A percentile compares a stretch with the other conserved stretches of the same genome.
Evolutionary conservation across 495 filamentous ascomycete species (phyloP).

Genomic region (Daldinia grandis): DNA sequence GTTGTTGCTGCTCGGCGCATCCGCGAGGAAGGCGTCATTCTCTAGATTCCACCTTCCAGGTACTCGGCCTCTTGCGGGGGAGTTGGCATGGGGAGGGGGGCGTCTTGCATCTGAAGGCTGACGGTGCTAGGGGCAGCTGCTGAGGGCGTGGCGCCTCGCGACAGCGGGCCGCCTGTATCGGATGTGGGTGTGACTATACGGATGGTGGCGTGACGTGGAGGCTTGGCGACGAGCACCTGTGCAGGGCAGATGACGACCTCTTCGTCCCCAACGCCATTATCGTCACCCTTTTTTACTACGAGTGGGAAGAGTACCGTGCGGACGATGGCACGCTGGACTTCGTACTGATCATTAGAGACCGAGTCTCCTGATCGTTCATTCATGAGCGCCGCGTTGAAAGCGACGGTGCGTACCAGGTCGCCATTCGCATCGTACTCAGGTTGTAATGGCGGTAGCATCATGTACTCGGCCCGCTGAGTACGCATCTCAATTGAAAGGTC

Average conservation of each 20-base stretch:
- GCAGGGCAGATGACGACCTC: constrained; percentile 94
- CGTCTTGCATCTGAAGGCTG: constrained; percentile 41
- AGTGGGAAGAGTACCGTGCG: constrained; percentile 92
- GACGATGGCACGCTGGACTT: constrained; percentile 77
- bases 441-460: constrained; percentile 95
- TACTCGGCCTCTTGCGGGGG: constrained; percentile 33
- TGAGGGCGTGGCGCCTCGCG: constrained; percentile 42
- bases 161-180: constrained; percentile 43
- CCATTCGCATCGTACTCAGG: constrained; percentile 94
- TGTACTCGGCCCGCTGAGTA: constrained; percentile 92
- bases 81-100: constrained; percentile 39
- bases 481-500: constrained; percentile 95
- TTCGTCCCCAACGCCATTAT: constrained; percentile 81
- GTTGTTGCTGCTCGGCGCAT: neutral
- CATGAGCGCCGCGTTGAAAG: constrained; percentile 91
- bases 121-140: constrained; percentile 32
- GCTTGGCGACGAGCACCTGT: constrained; percentile 78
- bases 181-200: constrained; percentile 46
- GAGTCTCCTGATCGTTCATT: constrained; percentile 82
- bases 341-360: constrained; percentile 73
- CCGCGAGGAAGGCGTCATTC: constrained; percentile 3
- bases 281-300: constrained; percentile 93
- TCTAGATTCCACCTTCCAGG: constrained; percentile 25
- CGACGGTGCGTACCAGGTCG: constrained; percentile 80
- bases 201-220: constrained; percentile 28